These are phyloP conservation scores for Lepiota venenata DNA, from an alignment of 768 basidiomycete species.

Conservation along the genomic window DNA sequence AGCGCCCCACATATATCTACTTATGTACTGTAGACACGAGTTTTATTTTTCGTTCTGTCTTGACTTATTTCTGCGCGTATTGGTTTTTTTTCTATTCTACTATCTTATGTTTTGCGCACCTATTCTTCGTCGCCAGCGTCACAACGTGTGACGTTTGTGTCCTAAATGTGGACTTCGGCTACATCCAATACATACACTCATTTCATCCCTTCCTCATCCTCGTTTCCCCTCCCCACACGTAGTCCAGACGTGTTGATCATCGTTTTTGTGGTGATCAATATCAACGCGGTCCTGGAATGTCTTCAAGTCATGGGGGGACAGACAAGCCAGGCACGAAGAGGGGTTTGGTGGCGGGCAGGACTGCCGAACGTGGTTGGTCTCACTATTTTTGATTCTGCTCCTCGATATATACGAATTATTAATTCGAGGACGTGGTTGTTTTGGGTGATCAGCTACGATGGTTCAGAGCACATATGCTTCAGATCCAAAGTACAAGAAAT, in stretches of 20 bases:
- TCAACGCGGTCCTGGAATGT: background rate
- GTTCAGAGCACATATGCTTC: constrained; percentile 57
- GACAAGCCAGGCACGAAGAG: background rate
- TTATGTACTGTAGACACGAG: background rate
- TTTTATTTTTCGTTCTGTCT: background rate
- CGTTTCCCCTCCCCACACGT: background rate
- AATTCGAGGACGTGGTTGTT: background rate
- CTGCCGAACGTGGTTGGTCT: constrained; percentile 49
- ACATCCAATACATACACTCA: background rate
- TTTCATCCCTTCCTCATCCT: background rate
- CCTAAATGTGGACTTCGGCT: background rate
- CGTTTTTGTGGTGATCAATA: background rate
- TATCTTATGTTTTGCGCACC: background rate
- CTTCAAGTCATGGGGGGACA: background rate
- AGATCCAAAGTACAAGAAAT: constrained; percentile 95
- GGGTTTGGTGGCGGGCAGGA: constrained; percentile 28
- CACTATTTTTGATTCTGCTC: background rate
- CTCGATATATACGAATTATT: background rate
- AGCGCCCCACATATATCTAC: background rate
- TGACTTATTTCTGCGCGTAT: background rate
- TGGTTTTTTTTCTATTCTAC: background rate
- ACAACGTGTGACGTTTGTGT: constrained; percentile 6
- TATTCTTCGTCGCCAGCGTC: background rate
- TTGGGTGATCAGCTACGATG: constrained; percentile 31
- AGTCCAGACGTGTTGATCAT: constrained; percentile 1